A percentile compares a stretch with the other conserved stretches of the same genome.
These are phyloP conservation scores for Nicotiana attenuata DNA, from an alignment of 257 asterid species.

Conservation along the genomic window DNA sequence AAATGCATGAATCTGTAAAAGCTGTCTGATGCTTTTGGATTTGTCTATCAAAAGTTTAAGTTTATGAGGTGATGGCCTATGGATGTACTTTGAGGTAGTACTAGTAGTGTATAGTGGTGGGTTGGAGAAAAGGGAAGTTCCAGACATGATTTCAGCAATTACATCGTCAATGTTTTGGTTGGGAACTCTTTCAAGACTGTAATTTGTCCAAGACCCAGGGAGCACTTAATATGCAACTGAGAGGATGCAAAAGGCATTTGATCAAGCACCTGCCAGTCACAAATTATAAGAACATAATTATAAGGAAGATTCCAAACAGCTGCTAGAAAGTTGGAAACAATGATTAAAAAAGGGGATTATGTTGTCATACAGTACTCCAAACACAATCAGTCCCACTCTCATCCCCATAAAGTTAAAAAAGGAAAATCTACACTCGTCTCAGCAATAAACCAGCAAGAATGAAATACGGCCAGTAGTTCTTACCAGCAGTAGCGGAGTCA, in stretches of 20 bases:
- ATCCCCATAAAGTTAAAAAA: not conserved
- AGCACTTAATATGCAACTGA: not conserved
- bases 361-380: not conserved
- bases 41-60: slow-evolving; percentile 21
- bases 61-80: slow-evolving; percentile 11
- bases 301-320: not conserved
- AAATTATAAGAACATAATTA: not conserved
- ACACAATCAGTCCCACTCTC: not conserved
- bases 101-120: not conserved
- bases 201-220: not conserved
- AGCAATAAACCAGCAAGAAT: not conserved
- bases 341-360: not conserved
- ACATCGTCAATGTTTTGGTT: not conserved
- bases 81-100: slow-evolving; percentile 5
- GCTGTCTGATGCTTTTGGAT: slow-evolving; percentile 17
- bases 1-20: slow-evolving; percentile 22
- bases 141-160: slow-evolving; percentile 18
- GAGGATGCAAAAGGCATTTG: not conserved
- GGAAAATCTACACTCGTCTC: not conserved
- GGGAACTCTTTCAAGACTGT: not conserved
- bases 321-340: not conserved
- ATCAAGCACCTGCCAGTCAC: not conserved
- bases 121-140: slow-evolving; percentile 5
- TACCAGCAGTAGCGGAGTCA: not conserved
- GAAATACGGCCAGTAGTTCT: not conserved